Evolutionary conservation across 805 yeast species (phyloP).

Genomic region (Wickerhamomyces ciferrii): DNA sequence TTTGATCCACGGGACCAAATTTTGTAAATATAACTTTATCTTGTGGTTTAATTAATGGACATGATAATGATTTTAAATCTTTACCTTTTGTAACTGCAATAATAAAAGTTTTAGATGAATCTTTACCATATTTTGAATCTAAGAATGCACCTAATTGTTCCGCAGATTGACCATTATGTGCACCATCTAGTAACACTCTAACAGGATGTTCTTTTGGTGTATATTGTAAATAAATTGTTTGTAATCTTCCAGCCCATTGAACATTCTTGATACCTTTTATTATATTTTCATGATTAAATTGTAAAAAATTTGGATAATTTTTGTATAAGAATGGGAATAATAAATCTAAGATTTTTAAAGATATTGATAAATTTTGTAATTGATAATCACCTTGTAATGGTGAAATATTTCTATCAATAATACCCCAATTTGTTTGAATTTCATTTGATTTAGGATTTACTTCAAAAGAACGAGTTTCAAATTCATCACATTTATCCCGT

Average conservation of each 20-base stretch:
- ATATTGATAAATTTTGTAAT: slow-evolving; percentile 59
- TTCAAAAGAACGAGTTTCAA: slow-evolving; percentile 24
- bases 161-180: slow-evolving; percentile 88
- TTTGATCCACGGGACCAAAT: slow-evolving; percentile 71
- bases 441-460: slow-evolving; percentile 7
- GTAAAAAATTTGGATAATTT: slow-evolving; percentile 15
- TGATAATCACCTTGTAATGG: slow-evolving; percentile 77
- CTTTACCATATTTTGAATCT: slow-evolving; percentile 15
- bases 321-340: slow-evolving; percentile 20
- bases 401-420: slow-evolving; percentile 26
- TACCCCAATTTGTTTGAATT: slow-evolving; percentile 27
- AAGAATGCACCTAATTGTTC: slow-evolving; percentile 59
- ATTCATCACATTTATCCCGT: slow-evolving; percentile 25
- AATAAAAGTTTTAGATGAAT: slow-evolving; percentile 38
- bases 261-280: slow-evolving; percentile 49
- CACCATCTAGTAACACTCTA: slow-evolving; percentile 72
- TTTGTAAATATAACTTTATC: slow-evolving; percentile 60
- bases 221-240: slow-evolving; percentile 33
- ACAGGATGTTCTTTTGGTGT: slow-evolving; percentile 19
- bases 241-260: slow-evolving; percentile 87
- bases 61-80: slow-evolving; percentile 44
- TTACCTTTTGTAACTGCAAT: slow-evolving; percentile 78
- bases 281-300: slow-evolving; percentile 31
- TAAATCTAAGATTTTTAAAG: slow-evolving; percentile 49
- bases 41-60: slow-evolving; percentile 37